Percentiles rank a stretch among this genome's conserved stretches.
phyloP scores from a whole-genome alignment of 768 basidiomycete genomes.

The Boletus barrowsii region DNA sequence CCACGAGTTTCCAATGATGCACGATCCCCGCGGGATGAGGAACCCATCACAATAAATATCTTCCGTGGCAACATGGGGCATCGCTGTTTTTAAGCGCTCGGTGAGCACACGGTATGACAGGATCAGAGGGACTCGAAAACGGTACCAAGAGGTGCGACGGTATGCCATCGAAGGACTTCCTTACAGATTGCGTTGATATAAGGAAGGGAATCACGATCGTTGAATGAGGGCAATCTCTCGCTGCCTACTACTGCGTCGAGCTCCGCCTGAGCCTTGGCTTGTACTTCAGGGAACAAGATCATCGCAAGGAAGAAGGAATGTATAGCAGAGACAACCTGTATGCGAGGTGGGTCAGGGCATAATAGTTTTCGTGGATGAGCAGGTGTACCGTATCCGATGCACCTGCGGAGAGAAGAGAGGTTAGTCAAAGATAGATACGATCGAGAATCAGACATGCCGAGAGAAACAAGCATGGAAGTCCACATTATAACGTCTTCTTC shows the following conservation, averaged over 20 bases:
- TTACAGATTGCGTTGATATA: slow-evolving; percentile 26
- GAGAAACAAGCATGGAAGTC: slow-evolving; percentile 6
- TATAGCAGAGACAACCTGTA: slow-evolving; percentile 13
- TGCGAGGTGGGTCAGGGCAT: neutral
- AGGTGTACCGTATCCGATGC: slow-evolving; percentile 43
- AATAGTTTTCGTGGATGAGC: slow-evolving; percentile 39
- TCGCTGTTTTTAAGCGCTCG: neutral
- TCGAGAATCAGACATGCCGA: slow-evolving; percentile 1
- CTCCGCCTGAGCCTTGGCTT: slow-evolving; percentile 24
- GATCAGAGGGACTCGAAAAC: slow-evolving; percentile 20
- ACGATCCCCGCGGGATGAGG: slow-evolving; percentile 26
- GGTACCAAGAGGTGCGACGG: slow-evolving; percentile 13
- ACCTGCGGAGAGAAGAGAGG: slow-evolving; percentile 11
- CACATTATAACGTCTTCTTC: slow-evolving; percentile 24
- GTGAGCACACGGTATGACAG: neutral
- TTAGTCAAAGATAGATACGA: neutral
- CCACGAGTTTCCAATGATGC: slow-evolving; percentile 22
- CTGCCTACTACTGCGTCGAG: slow-evolving; percentile 23
- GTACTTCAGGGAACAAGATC: slow-evolving; percentile 22
- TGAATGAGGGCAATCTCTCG: slow-evolving; percentile 18
- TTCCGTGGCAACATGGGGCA: slow-evolving; percentile 18
- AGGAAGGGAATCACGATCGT: slow-evolving; percentile 22
- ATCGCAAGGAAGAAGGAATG: slow-evolving; percentile 27
- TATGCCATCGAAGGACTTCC: slow-evolving; percentile 27
- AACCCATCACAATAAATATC: slow-evolving; percentile 16